Evolutionary conservation across 2,329 filamentous ascomycete species (phyloP).

Genomic region (Metarhizium album): DNA sequence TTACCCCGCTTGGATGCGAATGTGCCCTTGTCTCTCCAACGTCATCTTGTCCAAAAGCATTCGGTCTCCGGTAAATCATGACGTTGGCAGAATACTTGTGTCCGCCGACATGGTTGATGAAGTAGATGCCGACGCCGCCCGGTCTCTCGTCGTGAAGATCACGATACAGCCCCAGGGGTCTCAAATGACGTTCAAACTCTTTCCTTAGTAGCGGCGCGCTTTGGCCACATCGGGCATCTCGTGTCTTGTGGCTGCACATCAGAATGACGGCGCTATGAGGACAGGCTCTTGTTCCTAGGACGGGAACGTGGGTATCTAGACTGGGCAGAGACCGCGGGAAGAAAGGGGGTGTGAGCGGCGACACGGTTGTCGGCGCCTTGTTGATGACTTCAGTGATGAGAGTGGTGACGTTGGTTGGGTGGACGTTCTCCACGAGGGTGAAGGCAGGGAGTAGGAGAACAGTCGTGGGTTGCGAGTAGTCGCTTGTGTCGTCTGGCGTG

Average conservation of each 20-base stretch:
- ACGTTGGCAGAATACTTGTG: conserved; percentile 96
- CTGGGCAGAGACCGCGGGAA: conserved; percentile 25
- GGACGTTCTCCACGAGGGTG: conserved; percentile 72
- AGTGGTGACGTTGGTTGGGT: conserved; percentile 58
- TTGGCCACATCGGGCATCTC: conserved; percentile 89
- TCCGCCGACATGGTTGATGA: conserved; percentile 90
- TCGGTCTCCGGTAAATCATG: conserved; percentile 68
- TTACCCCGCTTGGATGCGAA: conserved; percentile 3
- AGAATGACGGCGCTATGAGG: conserved; percentile 82
- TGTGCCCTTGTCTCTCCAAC: conserved; percentile 8
- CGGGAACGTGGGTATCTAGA: conserved; percentile 17
- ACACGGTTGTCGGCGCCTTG: conserved; percentile 61
- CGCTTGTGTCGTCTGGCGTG: conserved; percentile 54
- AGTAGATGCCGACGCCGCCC: conserved; percentile 90
- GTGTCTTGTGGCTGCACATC: conserved; percentile 88
- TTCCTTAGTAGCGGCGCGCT: conserved; percentile 79
- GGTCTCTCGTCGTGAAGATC: conserved; percentile 82
- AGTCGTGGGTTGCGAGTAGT: conserved; percentile 61
- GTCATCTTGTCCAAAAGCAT: conserved; percentile 45
- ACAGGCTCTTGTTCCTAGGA: conserved; percentile 38
- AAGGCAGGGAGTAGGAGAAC: conserved; percentile 80
- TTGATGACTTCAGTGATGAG: conserved; percentile 64
- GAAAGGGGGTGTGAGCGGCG: conserved; percentile 38
- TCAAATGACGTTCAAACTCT: conserved; percentile 82
- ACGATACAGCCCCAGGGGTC: conserved; percentile 72